These are phyloP conservation scores for Alnus rubra DNA, from an alignment of 306 rosid species.

Conservation along the genomic window DNA sequence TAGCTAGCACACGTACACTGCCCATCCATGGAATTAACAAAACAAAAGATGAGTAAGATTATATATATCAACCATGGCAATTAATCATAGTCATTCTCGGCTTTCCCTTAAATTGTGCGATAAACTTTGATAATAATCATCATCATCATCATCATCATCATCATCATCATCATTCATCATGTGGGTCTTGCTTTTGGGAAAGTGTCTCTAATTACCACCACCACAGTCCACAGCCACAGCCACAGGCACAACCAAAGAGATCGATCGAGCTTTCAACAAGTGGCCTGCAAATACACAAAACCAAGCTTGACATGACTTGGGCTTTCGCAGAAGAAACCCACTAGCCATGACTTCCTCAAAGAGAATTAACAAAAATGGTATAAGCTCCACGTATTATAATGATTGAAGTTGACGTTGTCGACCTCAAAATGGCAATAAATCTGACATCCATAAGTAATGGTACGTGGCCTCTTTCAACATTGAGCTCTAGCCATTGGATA, in stretches of 20 bases:
- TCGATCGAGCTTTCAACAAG: neutral
- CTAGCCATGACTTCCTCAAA: constrained; percentile 54
- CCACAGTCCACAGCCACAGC: too few relatives aligned
- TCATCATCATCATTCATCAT: neutral
- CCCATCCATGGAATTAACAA: neutral
- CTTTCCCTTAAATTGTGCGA: neutral
- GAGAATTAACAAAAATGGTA: constrained; percentile 43
- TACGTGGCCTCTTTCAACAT: constrained; percentile 30
- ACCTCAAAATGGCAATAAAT: constrained; percentile 38
- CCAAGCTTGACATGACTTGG: neutral
- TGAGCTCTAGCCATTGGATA: constrained; percentile 30
- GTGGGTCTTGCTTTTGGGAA: neutral
- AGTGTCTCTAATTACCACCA: constrained; percentile 1
- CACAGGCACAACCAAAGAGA: neutral
- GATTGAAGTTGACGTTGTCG: constrained; percentile 58
- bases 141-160: neutral
- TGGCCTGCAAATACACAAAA: neutral
- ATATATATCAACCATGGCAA: neutral
- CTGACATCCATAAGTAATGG: constrained; percentile 37
- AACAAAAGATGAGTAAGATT: neutral
- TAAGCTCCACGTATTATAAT: constrained; percentile 48
- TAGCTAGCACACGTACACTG: neutral
- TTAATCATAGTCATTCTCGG: neutral
- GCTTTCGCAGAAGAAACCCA: neutral
- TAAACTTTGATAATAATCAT: neutral